A percentile compares a stretch with the other conserved stretches of the same genome.
These are phyloP conservation scores for Phaeolepiota aurea DNA, from an alignment of 768 basidiomycete species.

Conservation along the genomic window DNA sequence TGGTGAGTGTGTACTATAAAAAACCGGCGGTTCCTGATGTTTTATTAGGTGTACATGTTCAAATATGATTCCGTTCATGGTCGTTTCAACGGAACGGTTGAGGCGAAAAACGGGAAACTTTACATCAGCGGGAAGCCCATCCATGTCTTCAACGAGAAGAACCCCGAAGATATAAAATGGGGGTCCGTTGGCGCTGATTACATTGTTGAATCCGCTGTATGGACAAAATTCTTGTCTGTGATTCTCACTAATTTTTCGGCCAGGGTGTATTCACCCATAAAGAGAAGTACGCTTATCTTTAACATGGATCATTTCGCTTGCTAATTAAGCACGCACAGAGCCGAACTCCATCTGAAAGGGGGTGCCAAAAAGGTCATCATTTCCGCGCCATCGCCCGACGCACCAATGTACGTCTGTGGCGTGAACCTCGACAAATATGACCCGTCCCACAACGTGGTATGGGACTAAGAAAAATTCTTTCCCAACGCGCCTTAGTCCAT, in stretches of 20 bases:
- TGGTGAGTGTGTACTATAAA: constrained; percentile 42
- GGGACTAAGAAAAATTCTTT: too few relatives aligned
- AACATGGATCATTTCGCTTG: not conserved
- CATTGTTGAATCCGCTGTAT: constrained; percentile 86
- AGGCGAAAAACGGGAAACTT: constrained; percentile 76
- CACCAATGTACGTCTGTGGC: constrained; percentile 87
- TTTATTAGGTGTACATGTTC: constrained; percentile 83
- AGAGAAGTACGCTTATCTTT: constrained; percentile 51
- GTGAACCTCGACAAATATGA: constrained; percentile 92
- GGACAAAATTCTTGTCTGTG: constrained; percentile 11
- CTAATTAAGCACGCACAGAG: constrained; percentile 35
- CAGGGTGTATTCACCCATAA: constrained; percentile 90
- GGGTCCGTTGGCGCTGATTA: constrained; percentile 70
- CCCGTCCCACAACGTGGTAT: constrained; percentile 69
- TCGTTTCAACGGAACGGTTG: constrained; percentile 70
- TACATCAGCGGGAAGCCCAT: constrained; percentile 67
- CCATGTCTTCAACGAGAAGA: constrained; percentile 68
- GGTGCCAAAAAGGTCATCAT: constrained; percentile 99
- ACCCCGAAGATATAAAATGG: constrained; percentile 83
- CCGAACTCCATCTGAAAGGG: constrained; percentile 82
- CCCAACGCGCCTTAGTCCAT: not conserved
- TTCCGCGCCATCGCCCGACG: constrained; percentile 89
- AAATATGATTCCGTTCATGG: constrained; percentile 87
- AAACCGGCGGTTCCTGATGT: not conserved
- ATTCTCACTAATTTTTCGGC: constrained; percentile 4